These are phyloP conservation scores for Brassica balearica DNA, from an alignment of 441 rosid species.

Conservation along the genomic window DNA sequence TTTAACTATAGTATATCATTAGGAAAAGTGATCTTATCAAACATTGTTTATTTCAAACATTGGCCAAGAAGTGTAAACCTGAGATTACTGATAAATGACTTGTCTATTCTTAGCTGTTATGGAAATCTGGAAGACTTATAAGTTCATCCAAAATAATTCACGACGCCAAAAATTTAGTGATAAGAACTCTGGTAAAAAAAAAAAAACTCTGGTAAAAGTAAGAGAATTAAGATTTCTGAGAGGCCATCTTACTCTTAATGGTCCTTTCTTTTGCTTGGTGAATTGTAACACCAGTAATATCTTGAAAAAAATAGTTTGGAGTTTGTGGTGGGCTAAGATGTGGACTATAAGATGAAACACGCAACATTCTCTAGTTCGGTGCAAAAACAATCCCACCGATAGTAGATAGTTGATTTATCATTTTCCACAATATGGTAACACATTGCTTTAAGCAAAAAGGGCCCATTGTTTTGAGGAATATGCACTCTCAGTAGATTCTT, in stretches of 20 bases:
- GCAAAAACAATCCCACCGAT: neutral
- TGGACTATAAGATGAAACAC: conserved; percentile 7
- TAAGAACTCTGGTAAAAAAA: neutral
- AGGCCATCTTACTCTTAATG: neutral
- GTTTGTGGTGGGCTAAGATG: neutral
- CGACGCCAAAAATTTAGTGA: neutral
- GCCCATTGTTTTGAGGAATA: neutral
- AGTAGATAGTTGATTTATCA: neutral
- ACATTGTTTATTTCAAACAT: conserved; percentile 3
- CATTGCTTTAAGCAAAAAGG: neutral
- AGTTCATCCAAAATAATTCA: neutral
- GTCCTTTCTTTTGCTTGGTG: neutral
- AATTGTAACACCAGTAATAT: neutral
- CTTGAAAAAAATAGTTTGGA: neutral
- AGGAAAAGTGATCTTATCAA: too few species aligned
- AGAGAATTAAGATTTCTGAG: neutral
- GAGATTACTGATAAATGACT: neutral
- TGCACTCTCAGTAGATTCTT: neutral
- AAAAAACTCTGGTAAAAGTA: neutral
- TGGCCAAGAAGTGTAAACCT: neutral
- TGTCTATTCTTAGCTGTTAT: neutral
- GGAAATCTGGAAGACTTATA: neutral
- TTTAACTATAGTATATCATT: neutral
- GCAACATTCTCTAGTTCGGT: neutral
- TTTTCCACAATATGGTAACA: neutral